Evolutionary conservation across 169 alveolate species (phyloP).

Genomic region (Plasmodium vinckei): DNA sequence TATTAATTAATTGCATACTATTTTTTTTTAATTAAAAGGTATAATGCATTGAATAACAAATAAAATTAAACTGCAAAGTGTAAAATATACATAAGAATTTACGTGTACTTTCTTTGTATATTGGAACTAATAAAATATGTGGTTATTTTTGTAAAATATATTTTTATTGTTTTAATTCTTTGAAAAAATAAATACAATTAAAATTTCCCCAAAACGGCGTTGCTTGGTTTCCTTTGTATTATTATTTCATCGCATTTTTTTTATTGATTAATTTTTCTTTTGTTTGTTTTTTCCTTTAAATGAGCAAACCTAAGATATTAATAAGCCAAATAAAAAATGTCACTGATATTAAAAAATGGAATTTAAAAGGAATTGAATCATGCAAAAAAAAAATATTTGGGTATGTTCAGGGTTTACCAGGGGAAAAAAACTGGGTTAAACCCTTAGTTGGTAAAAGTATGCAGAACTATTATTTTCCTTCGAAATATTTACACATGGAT

Average conservation of each 20-base stretch:
- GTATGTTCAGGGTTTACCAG: constrained; percentile 79
- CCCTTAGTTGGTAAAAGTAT: constrained; percentile 83
- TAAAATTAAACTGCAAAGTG: too few relatives aligned
- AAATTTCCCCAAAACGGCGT: too few relatives aligned
- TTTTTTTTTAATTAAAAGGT: too few relatives aligned
- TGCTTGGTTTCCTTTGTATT: not conserved
- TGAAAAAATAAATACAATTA: too few relatives aligned
- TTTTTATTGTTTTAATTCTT: too few relatives aligned
- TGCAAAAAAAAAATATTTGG: constrained; percentile 74
- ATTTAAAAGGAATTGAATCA: constrained; percentile 75
- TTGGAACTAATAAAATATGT: too few relatives aligned
- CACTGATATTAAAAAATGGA: constrained; percentile 49
- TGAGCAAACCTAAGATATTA: constrained; percentile 64
- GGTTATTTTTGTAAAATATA: too few relatives aligned
- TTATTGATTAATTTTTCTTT: constrained; percentile 12
- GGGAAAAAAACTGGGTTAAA: constrained; percentile 86
- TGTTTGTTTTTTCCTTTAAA: constrained; percentile 26
- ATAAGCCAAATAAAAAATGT: constrained; percentile 67
- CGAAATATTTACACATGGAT: constrained; percentile 86
- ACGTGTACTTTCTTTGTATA: too few relatives aligned
- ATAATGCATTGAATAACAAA: too few relatives aligned
- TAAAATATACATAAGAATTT: too few relatives aligned
- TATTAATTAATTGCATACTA: too few relatives aligned
- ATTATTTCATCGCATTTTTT: not conserved
- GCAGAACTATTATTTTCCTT: constrained; percentile 86